Evolutionary conservation across 2,329 filamentous ascomycete species (phyloP).

Genomic region (Cladosporium sphaerospermum): DNA sequence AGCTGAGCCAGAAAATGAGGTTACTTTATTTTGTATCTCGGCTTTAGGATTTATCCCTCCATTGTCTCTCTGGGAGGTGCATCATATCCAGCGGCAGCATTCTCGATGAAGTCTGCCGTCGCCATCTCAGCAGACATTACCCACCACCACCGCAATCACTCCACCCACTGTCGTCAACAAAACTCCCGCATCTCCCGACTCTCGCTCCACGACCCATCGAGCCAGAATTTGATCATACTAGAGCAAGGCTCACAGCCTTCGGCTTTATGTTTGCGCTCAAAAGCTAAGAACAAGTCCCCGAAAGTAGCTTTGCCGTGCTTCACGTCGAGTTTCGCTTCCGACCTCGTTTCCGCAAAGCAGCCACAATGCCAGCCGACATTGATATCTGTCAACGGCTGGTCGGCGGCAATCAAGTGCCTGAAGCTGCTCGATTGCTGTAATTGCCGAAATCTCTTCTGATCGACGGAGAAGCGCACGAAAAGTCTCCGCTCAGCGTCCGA

Average conservation of each 20-base stretch:
- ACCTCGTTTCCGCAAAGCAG: neutral
- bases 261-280: neutral
- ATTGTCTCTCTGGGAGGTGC: no score
- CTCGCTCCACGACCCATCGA: neutral
- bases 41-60: no score
- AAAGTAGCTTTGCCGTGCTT: neutral
- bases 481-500: neutral
- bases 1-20: no score
- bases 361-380: slow-evolving; percentile 5
- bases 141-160: neutral
- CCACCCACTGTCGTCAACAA: neutral
- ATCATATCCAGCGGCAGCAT: no score
- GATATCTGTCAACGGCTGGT: neutral
- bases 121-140: neutral
- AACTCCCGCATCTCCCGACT: neutral
- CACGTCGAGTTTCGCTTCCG: neutral
- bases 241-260: neutral
- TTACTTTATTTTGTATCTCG: no score
- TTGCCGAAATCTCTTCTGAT: neutral
- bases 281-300: neutral
- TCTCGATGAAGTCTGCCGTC: no score
- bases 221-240: slow-evolving; percentile 3
- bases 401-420: neutral
- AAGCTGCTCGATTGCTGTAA: neutral
- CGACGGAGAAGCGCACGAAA: neutral